Conservation (phyloP, 345 rosid species). For the Eutrema heterophyllum region DNA sequence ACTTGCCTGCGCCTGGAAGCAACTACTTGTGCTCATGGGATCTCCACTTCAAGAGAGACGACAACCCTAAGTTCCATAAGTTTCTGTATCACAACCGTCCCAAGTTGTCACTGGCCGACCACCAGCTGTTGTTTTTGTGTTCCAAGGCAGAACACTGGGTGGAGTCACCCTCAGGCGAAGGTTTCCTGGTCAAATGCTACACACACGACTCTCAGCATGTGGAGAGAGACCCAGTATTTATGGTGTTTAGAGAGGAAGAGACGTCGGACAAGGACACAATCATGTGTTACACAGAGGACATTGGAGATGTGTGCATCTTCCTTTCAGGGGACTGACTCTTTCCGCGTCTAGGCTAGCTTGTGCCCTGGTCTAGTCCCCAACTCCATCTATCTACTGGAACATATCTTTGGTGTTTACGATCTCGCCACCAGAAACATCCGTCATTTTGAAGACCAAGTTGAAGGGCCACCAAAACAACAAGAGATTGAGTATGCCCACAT, state of each 20-base stretch:
- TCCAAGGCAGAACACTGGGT: background rate
- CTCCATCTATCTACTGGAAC: background rate
- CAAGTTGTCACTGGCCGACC: background rate
- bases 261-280: background rate
- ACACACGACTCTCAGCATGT: background rate
- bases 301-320: background rate
- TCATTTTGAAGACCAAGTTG: background rate
- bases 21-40: background rate
- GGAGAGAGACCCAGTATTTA: background rate
- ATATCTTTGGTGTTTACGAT: background rate
- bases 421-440: background rate
- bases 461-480: background rate
- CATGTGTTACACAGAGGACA: constrained; percentile 7
- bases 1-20: background rate
- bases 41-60: background rate
- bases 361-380: background rate
- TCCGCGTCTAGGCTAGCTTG: background rate
- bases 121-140: background rate
- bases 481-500: background rate
- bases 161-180: background rate
- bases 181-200: background rate
- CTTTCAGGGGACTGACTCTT: background rate
- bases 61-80: background rate
- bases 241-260: background rate
- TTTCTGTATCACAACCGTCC: background rate